Evolutionary conservation across 75 land plant species (phyloP).

Genomic region (Selaginella moellendorffii): DNA sequence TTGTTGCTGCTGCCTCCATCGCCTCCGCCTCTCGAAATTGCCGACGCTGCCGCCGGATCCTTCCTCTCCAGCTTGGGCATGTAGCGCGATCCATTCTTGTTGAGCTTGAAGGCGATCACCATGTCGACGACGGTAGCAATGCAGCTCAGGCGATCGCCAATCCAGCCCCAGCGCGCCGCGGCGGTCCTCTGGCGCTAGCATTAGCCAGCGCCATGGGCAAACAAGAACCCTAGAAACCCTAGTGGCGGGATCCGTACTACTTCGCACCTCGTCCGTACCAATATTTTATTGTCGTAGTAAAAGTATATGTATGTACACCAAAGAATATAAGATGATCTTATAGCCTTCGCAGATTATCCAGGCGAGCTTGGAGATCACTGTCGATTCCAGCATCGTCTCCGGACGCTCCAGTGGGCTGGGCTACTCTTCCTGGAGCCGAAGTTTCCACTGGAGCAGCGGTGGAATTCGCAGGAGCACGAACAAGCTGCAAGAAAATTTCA

Average conservation of each 20-base stretch:
- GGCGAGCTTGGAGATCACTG: constrained; percentile 85
- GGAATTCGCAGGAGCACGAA: constrained; percentile 63
- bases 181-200: too few relatives aligned
- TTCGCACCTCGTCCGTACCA: too few relatives aligned
- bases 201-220: too few relatives aligned
- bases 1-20: background rate
- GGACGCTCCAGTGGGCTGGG: constrained; percentile 51
- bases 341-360: constrained; percentile 82
- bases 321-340: constrained; percentile 35
- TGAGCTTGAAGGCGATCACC: background rate
- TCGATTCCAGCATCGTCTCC: constrained; percentile 65
- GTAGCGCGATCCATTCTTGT: background rate
- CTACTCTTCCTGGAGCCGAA: constrained; percentile 38
- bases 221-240: too few relatives aligned
- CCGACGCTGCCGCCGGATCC: background rate
- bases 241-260: too few relatives aligned
- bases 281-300: too few relatives aligned
- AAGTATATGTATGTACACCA: too few relatives aligned
- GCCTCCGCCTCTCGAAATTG: background rate
- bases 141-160: too few relatives aligned
- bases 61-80: background rate
- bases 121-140: too few relatives aligned
- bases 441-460: constrained; percentile 49
- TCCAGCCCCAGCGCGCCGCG: too few relatives aligned
- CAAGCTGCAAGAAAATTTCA: constrained; percentile 37